Evolutionary conservation across 2,329 filamentous ascomycete species (phyloP), one percentile per base, ranked within the genome.

Genomic region (Hymenoscyphus scutula): DNA sequence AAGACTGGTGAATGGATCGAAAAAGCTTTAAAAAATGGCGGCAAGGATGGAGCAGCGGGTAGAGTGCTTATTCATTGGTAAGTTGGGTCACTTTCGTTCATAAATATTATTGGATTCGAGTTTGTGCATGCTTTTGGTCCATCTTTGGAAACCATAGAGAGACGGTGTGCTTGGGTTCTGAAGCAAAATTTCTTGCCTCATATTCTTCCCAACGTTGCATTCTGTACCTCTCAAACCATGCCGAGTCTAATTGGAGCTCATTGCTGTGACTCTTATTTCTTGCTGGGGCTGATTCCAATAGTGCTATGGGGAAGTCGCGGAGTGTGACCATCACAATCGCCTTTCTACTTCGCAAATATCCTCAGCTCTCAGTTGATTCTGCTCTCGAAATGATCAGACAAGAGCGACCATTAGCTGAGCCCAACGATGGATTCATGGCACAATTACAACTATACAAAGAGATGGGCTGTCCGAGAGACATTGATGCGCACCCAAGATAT

Each of bases 251-350:
- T 8, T 34, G 32, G 15, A 5, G 15, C 15, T 34, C 15, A 17
- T 17, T 15, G 13, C 34, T 37, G 11, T 37, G 4, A 15, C 15
- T 37, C 17, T 3, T 37, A 15, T 37, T 13, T 37, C 11, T 37
- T 3, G 13, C 34, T 37, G 3, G 13, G 2, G 34, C 19, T 51
- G 13, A 51, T 32, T 54, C 10, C 25, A 30, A n/a, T 77, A 97
- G 95, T 82, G 94, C 92, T 25, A 97, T 97, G 87, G 95, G 95
- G 59, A 96, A 96, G 78, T 97, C 93, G 37, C 90, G 95, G 63
- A 98, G 94, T 56, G 90, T 94, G 68, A 89, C 92, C 34, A 85
- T 91, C 68, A 84, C 91, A 60, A 84, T 96, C 62, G 94, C 95
- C 65, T 98, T 93, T 76, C 81, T 98, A 58, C 89, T 98, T 67